phyloP scores from a whole-genome alignment of 2,329 filamentous ascomycete genomes.

The Lasiodiplodia hormozganensis region DNA sequence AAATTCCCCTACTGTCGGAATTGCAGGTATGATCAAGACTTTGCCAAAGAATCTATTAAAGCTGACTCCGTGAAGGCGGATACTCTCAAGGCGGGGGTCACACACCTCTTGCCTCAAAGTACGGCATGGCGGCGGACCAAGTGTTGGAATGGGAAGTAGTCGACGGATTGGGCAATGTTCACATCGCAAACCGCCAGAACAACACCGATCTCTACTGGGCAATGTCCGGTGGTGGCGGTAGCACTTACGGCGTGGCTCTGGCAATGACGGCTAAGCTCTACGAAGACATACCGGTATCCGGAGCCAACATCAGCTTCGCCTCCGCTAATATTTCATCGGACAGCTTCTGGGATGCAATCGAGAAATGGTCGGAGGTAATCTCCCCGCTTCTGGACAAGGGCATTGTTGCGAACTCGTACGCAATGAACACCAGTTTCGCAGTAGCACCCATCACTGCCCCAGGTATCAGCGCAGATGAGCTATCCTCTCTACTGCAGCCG shows the following conservation, averaged over 20 bases:
- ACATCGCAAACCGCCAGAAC: conserved; percentile 38
- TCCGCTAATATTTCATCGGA: not conserved
- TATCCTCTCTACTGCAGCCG: conserved; percentile 31
- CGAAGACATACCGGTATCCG: conserved; percentile 35
- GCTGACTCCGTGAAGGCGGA: conserved; percentile 34
- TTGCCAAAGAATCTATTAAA: rapidly evolving
- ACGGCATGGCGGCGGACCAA: conserved; percentile 43
- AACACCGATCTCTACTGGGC: conserved; percentile 47
- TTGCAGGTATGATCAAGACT: conserved; percentile 33
- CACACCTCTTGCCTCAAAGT: conserved; percentile 16
- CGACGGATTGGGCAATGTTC: conserved; percentile 38
- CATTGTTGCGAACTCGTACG: conserved; percentile 36
- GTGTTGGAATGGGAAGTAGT: conserved; percentile 42
- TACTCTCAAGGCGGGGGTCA: conserved; percentile 44
- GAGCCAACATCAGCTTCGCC: conserved; percentile 35
- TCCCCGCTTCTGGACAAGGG: conserved; percentile 1
- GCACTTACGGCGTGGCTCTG: conserved; percentile 42
- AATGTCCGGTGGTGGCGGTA: conserved; percentile 41
- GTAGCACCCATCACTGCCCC: conserved; percentile 2
- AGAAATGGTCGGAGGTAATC: not conserved
- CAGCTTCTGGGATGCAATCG: not conserved
- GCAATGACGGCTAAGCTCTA: conserved; percentile 41
- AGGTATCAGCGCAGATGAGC: not conserved
- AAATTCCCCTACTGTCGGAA: conserved; percentile 41
- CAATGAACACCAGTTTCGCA: conserved; percentile 30